Base-by-base conservation (phyloP, 768 basidiomycete species). In the Epithele typhae region DNA sequence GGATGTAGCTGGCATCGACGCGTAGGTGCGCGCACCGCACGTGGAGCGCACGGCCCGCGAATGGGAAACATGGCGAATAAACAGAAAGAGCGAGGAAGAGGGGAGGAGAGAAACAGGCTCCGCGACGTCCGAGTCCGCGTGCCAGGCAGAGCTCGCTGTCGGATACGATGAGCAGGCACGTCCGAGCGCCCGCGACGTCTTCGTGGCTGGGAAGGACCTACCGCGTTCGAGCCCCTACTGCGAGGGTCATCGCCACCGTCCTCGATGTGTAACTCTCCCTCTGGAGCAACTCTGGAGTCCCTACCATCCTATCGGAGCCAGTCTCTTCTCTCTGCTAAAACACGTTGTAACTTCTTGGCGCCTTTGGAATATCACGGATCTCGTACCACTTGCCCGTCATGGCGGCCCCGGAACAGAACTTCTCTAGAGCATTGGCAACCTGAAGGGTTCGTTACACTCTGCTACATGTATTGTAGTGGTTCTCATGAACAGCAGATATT, bases 381-480 rank as follows among this genome's bases (percentile, higher is more conserved):
- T n/a, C n/a, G n/a, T n/a, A n/a, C n/a, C n/a, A n/a, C n/a, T n/a
- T n/a, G 8, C n/a, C 37, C n/a, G 38, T 15, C 33, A 48, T 45
- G 46, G 12, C 46, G 14, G 42, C 38, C 17, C 33, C 71, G 40
- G 87, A 87, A 59, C 78, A 84, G 53, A 94, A 95, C 68, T 97
- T 97, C 69, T 89, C 91, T n/a, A 84, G 83, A 40, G 94, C 94
- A 21, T 69, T 97, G 40, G 69, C 85, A 43, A 91, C 92, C 68
- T 97, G 94, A 89, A 84, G 74, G 85, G 93, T 90, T 56, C 22
- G 75, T 75, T 59, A 40, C 25, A 19, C 23, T 17, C 8, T 10
- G 11, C 14, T 12, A 21, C 12, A 22, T 1, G 1, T 17, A 12
- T 24, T 12, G 36, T 10, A 25, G 9, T 14, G 17, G 27, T 40